Conservation (phyloP, 1,284 basidiomycete species). For the Leccinum fuscescens region DNA sequence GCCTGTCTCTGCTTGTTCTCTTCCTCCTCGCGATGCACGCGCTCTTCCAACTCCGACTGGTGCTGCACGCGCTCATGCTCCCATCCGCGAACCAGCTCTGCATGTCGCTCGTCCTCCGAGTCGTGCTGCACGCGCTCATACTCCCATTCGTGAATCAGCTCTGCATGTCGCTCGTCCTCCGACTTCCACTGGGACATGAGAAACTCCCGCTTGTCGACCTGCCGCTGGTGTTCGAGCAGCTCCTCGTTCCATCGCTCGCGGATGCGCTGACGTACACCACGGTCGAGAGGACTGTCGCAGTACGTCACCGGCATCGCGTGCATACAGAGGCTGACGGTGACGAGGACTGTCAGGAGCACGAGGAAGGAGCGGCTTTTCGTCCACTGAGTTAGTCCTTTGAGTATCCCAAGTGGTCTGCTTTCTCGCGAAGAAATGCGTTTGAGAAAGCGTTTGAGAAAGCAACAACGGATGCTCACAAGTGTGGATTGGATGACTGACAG, state of each 20-base stretch:
- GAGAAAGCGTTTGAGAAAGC: neutral
- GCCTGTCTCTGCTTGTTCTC: neutral
- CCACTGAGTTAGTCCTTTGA: neutral
- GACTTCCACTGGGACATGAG: accelerated
- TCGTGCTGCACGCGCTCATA: neutral
- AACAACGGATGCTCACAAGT: neutral
- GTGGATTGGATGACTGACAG: neutral
- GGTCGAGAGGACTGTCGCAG: neutral
- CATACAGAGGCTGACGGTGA: neutral
- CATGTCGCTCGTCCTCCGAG: too few species aligned
- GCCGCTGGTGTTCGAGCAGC: neutral
- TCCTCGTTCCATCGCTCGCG: neutral
- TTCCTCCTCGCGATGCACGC: neutral
- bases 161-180: neutral
- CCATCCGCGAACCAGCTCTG: neutral
- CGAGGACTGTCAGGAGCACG: neutral
- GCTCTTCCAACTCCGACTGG: neutral
- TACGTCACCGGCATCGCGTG: neutral
- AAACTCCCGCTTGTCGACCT: neutral
- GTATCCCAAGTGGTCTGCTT: neutral
- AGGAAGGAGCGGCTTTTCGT: neutral
- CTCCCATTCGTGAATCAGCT: neutral
- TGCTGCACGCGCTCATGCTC: neutral
- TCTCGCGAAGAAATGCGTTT: neutral
- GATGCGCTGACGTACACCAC: neutral